These are phyloP conservation scores for Fusarium lyarnte DNA, from an alignment of 2,329 filamentous ascomycete species.

Conservation along the genomic window DNA sequence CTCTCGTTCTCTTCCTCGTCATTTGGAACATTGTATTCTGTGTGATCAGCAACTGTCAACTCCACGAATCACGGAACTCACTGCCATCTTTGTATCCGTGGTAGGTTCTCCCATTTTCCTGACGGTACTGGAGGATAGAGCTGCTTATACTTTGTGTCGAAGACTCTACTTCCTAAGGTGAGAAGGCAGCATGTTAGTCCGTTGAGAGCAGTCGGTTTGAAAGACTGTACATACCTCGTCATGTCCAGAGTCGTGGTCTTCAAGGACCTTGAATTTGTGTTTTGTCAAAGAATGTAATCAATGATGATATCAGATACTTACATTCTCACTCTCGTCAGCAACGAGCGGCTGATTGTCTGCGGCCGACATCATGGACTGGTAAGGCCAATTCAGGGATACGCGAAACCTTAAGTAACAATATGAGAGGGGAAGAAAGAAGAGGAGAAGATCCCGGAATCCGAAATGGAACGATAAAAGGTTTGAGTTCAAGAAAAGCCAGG, in stretches of 20 bases:
- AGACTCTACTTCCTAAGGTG: neutral
- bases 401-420: rapidly evolving
- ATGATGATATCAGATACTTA: rapidly evolving
- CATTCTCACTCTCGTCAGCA: constrained; percentile 3
- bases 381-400: rapidly evolving
- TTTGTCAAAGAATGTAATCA: neutral
- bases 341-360: neutral
- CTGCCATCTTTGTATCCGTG: constrained; percentile 26
- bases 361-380: neutral
- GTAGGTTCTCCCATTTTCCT: constrained; percentile 17
- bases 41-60: rapidly evolving
- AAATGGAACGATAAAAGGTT: neutral
- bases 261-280: neutral
- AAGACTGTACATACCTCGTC: neutral
- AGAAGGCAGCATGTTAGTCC: neutral
- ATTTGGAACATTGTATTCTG: constrained; percentile 23
- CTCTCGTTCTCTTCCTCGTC: constrained; percentile 24
- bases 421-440: neutral
- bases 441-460: neutral
- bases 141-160: constrained; percentile 20
- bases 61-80: neutral
- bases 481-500: neutral
- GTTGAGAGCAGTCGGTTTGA: rapidly evolving
- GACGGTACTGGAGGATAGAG: constrained; percentile 15
- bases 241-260: neutral